Conservation (phyloP, 140 eudicot species). For the Cichorium intybus region DNA sequence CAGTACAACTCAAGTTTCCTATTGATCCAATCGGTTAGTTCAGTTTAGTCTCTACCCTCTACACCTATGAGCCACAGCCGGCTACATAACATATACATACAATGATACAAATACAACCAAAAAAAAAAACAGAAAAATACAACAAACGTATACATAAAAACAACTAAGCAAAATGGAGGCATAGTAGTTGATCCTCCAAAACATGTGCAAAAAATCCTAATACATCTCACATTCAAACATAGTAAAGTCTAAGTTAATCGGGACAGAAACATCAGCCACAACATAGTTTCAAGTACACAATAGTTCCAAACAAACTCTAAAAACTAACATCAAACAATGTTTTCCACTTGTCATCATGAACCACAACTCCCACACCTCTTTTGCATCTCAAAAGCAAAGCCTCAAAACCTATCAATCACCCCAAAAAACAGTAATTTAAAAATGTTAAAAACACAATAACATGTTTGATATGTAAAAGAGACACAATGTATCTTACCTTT, state of each 20-base stretch:
- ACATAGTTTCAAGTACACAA: constrained; percentile 35
- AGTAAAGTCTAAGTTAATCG: constrained; percentile 17
- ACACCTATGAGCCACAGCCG: constrained; percentile 18
- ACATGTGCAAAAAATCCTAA: constrained; percentile 30
- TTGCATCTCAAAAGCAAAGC: constrained; percentile 6
- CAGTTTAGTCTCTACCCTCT: constrained; percentile 14
- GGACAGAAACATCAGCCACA: constrained; percentile 20
- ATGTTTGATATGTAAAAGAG: no score
- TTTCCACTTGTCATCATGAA: constrained; percentile 25
- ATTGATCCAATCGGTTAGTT: constrained; percentile 22
- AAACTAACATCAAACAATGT: constrained; percentile 20
- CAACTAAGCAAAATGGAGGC: background rate
- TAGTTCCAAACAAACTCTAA: constrained; percentile 24
- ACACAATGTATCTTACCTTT: constrained; percentile 24
- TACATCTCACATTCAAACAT: constrained; percentile 30
- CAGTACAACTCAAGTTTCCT: constrained; percentile 1
- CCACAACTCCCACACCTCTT: constrained; percentile 20
- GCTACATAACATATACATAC: constrained; percentile 17
- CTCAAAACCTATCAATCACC: constrained; percentile 15
- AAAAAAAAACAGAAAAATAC: constrained; percentile 7
- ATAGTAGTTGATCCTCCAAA: constrained; percentile 7
- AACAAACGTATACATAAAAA: constrained; percentile 18
- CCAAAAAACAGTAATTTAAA: background rate
- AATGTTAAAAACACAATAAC: background rate
- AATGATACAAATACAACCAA: constrained; percentile 12